These are phyloP conservation scores for Allomyces macrogynus DNA, from an alignment of 192 early-diverging fungal genomes.

Conservation along the genomic window DNA sequence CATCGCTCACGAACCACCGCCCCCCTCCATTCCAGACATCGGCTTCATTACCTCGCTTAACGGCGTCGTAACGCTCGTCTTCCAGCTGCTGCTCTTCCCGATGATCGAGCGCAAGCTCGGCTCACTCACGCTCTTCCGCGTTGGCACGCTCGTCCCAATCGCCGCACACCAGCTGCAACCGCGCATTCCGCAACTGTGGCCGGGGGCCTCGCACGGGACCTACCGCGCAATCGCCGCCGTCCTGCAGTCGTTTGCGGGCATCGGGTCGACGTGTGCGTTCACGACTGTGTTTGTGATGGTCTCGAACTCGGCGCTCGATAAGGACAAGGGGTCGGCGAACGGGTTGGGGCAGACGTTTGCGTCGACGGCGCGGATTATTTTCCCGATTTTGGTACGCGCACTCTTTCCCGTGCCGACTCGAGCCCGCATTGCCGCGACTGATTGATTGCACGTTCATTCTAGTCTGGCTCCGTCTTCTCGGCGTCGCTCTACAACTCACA, in stretches of 20 bases:
- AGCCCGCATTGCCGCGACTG: too few species aligned
- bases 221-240: neutral
- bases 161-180: neutral
- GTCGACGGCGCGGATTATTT: neutral
- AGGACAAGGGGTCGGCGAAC: neutral
- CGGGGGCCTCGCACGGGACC: neutral
- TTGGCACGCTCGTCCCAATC: neutral
- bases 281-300: neutral
- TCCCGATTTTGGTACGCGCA: neutral
- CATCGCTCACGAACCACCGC: too few species aligned
- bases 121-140: neutral
- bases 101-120: neutral
- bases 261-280: neutral
- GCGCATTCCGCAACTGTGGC: neutral
- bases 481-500: neutral
- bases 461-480: neutral
- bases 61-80: neutral
- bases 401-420: neutral
- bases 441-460: too few species aligned
- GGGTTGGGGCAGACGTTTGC: neutral
- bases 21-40: neutral
- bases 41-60: neutral
- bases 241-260: neutral
- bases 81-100: neutral
- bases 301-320: neutral